Evolutionary conservation across 108 stramenopile species (phyloP), one percentile per base, ranked within the genome.

Genomic region (Cyclotella cryptica): DNA sequence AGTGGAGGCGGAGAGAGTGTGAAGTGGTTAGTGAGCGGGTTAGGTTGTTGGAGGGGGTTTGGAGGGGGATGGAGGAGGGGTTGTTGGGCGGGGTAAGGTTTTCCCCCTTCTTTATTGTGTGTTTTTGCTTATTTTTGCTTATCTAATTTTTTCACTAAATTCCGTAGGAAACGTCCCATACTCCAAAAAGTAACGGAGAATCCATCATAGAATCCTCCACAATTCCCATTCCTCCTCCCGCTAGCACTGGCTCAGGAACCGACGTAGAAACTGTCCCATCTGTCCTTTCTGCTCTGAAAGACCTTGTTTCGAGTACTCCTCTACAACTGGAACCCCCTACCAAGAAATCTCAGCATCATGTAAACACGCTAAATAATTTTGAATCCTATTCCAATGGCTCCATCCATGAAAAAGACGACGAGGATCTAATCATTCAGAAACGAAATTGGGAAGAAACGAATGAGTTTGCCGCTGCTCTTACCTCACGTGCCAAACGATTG

Each of bases 1-100:
- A 90, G 19, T 69, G 77, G 42, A 74, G 95, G 39, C 72, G 95
- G 68, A 79, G 58, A 40, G 85, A 88, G 59, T 92, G 89, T 69
- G 67, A 69, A 26, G 40, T 84, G 35, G 91, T 91, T 19, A 62
- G 57, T 21, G 35, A 53, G n/a, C 66, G 46, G 69, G 66, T 83
- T 47, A 60, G 82, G 66, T 61, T 74, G 39, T 66, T 81, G 69
- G 57, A 35, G n/a, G 77, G 79, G 35, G 49, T 52, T 40, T 79
- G 81, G 81, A 67, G 47, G 40, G 80, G 75, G 43, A 29, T 80
- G 41, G 82, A 78, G 61, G 66, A 64, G 21, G 70, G 74, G n/a
- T n/a, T n/a, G 4, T 67, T 86, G 62, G 76, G 71, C 24, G 54
- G 70, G 54, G 74, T 57, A 44, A 74, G 43, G 17, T 39, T 57